These are phyloP conservation scores for Aphanomyces cochlioides DNA, from an alignment of 352 stramenopile genomes.

Conservation along the genomic window DNA sequence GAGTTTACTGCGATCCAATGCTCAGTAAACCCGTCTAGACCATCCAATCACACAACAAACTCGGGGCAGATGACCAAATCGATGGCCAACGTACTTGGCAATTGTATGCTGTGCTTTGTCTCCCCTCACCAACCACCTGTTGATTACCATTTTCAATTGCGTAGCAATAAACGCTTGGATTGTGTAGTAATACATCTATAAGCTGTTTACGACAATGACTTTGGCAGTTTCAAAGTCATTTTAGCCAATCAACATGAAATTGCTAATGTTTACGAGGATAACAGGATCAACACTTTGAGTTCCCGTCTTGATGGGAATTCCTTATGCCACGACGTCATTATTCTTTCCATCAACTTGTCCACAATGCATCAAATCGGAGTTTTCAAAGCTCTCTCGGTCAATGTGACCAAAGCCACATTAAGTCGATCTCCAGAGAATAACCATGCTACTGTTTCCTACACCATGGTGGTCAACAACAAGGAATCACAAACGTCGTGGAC, in stretches of 20 bases:
- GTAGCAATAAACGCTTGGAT: too few species aligned
- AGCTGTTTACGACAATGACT: not conserved
- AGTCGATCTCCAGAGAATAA: not conserved
- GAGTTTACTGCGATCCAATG: too few species aligned
- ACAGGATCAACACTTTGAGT: not conserved
- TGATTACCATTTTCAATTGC: too few species aligned
- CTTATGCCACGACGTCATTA: not conserved
- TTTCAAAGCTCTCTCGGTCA: slow-evolving; percentile 7
- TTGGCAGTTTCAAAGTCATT: not conserved
- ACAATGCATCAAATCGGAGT: not conserved
- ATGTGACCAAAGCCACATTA: not conserved
- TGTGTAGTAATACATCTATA: not conserved
- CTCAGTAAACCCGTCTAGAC: too few species aligned
- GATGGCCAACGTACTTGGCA: too few species aligned
- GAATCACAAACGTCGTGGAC: not conserved
- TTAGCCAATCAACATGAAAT: not conserved
- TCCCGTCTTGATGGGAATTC: not conserved
- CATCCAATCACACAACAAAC: too few species aligned
- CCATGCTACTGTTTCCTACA: not conserved
- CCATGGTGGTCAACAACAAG: slow-evolving; percentile 4
- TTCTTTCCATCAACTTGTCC: not conserved
- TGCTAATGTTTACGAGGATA: not conserved
- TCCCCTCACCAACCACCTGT: too few species aligned
- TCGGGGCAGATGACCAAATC: too few species aligned
- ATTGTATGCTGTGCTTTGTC: too few species aligned